phyloP scores from a whole-genome alignment of 2,329 filamentous ascomycete genomes.

The Amauroascus niger region DNA sequence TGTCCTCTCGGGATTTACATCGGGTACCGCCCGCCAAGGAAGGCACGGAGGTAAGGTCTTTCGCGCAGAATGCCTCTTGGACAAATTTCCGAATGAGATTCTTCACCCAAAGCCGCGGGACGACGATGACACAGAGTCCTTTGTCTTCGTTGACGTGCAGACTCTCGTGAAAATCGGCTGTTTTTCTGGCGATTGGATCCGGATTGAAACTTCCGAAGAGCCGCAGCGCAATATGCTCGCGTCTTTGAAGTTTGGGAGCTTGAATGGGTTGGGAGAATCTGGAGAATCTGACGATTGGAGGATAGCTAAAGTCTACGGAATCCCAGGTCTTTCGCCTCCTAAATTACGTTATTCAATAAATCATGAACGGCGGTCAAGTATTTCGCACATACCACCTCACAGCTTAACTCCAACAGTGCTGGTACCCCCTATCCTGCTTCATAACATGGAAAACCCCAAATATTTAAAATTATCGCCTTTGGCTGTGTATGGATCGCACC shows the following conservation, averaged over 20 bases:
- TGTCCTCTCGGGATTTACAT: constrained; percentile 79
- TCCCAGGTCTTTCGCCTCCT: constrained; percentile 55
- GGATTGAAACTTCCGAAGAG: constrained; percentile 66
- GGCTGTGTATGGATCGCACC: constrained; percentile 23
- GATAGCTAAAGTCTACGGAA: constrained; percentile 75
- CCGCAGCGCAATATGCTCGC: constrained; percentile 49
- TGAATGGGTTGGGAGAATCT: constrained; percentile 26
- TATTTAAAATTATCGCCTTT: constrained; percentile 68
- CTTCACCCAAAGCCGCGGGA: constrained; percentile 73
- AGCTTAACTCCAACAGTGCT: constrained; percentile 55
- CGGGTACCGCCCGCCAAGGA: constrained; percentile 67
- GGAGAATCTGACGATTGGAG: constrained; percentile 63
- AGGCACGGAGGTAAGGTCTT: constrained; percentile 68
- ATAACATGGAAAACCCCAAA: constrained; percentile 69
- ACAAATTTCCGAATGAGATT: constrained; percentile 62
- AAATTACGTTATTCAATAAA: constrained; percentile 50
- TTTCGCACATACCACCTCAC: constrained; percentile 41
- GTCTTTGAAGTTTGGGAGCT: constrained; percentile 52
- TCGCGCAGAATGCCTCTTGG: constrained; percentile 68
- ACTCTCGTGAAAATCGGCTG: constrained; percentile 83
- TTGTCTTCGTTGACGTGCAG: constrained; percentile 81
- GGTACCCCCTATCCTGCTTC: constrained; percentile 74
- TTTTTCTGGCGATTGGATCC: constrained; percentile 96
- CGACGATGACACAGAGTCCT: constrained; percentile 78
- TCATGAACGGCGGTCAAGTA: constrained; percentile 44